phyloP scores from a whole-genome alignment of 495 filamentous ascomycete genomes.

The Chaetomium tenue region DNA sequence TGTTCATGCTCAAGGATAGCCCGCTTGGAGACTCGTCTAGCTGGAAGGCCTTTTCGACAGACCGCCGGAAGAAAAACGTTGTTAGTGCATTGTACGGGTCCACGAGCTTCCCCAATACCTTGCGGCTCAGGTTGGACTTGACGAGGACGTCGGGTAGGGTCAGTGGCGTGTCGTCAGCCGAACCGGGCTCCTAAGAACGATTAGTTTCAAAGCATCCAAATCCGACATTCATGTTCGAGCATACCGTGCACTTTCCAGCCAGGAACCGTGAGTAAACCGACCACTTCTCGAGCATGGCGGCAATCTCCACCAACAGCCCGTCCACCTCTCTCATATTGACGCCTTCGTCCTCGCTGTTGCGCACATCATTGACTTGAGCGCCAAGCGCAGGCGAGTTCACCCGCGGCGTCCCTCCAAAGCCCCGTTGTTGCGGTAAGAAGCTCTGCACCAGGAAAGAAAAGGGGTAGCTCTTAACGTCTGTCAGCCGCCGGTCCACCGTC shows the following conservation, averaged over 20 bases:
- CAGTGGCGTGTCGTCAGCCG: conserved; percentile 48
- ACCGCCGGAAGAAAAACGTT: conserved; percentile 92
- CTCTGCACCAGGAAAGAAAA: conserved; percentile 96
- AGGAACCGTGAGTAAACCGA: conserved; percentile 88
- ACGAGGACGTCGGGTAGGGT: conserved; percentile 65
- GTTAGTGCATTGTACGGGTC: conserved; percentile 83
- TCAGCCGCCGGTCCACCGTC: conserved; percentile 76
- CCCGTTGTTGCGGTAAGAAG: conserved; percentile 70
- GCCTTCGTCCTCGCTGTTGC: conserved; percentile 76
- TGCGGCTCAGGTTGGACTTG: conserved; percentile 71
- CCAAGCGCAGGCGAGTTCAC: conserved; percentile 66
- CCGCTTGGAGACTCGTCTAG: conserved; percentile 89
- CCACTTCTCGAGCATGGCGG: conserved; percentile 90
- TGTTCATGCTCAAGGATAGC: conserved; percentile 68
- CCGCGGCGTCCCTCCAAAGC: conserved; percentile 50
- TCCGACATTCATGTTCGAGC: conserved; percentile 21
- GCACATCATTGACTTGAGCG: conserved; percentile 47
- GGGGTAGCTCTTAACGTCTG: conserved; percentile 93
- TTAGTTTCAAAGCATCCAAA: not conserved
- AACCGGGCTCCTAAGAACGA: conserved; percentile 41
- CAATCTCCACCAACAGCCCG: conserved; percentile 77
- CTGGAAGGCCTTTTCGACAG: conserved; percentile 96
- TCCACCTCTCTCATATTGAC: conserved; percentile 96
- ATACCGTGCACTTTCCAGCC: conserved; percentile 75
- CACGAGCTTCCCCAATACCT: conserved; percentile 69